Evolutionary conservation across 257 asterid genomes (phyloP), one percentile per base, ranked within the genome.

Genomic region (Lantana camara): DNA sequence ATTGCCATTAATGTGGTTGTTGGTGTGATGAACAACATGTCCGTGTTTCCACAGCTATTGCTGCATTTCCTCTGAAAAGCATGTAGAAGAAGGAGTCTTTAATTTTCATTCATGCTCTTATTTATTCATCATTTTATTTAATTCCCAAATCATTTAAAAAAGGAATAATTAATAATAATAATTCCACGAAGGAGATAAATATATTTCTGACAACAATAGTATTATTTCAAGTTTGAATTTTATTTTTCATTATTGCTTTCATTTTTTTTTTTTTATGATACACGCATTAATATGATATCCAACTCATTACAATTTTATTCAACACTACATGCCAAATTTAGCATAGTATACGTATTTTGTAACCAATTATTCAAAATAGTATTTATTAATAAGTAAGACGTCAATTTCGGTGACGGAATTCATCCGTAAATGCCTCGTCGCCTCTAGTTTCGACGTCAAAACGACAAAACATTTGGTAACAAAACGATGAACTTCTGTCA

Each of bases 1-100:
- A 35, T 35, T 35, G 59, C 42, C 68, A 71, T 74, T 46, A 74
- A 73, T 73, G 70, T 55, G 80, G 83, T 80, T 45, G 86, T 53
- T 80, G 82, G 69, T 60, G 69, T 58, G 56, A 57, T 70, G 63
- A 67, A 76, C 24, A 23, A 37, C 8, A 9, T 21, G 44, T 27
- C 3, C 37, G 17, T 60, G 13, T 67, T 35, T 57, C 41, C 32
- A 10, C 44, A 11, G 57, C 41, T 38, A 51, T 57, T 22, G 23
- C 40, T 27, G 4, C 45, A 58, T 40, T 40, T 60, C 58, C 60
- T 51, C 11, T 16, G 50, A 12, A 50, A 56, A 47, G 57, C 67
- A 49, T 19, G 41, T 50, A 13, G 69, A 54, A 32, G 52, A 23
- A 37, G 44, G 46, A 17, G 27, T 57, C 12, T 34, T 44, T 58